A percentile compares a stretch with the other conserved stretches of the same genome.
These are phyloP conservation scores for Sugiyamaella valdiviana DNA, from an alignment of 805 yeast species.

Conservation along the genomic window DNA sequence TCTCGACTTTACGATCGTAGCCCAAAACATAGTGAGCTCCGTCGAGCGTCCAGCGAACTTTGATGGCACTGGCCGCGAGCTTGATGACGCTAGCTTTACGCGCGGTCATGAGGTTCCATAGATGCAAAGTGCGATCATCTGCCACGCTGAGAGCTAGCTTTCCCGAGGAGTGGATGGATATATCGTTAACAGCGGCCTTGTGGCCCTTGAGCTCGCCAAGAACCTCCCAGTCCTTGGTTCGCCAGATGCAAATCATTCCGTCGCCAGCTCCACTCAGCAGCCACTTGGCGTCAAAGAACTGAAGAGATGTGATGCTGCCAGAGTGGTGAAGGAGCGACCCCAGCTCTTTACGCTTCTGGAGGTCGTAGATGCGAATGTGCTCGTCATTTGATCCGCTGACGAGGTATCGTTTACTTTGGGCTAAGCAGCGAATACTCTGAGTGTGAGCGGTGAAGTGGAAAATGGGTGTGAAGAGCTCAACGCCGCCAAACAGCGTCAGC, in stretches of 20 bases:
- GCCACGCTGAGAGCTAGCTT: constrained; percentile 86
- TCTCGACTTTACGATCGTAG: constrained; percentile 52
- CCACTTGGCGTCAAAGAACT: constrained; percentile 65
- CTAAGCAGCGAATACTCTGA: constrained; percentile 77
- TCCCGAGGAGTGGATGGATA: constrained; percentile 86
- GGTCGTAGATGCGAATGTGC: constrained; percentile 87
- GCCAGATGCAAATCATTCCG: constrained; percentile 85
- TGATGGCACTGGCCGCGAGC: constrained; percentile 25
- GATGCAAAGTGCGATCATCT: constrained; percentile 70
- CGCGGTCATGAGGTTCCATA: constrained; percentile 97
- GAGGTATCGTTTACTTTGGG: constrained; percentile 72
- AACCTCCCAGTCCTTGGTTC: constrained; percentile 95
- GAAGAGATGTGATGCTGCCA: constrained; percentile 76
- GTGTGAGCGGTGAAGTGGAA: constrained; percentile 96
- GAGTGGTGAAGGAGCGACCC: constrained; percentile 86
- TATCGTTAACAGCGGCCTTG: constrained; percentile 70
- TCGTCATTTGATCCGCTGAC: constrained; percentile 96
- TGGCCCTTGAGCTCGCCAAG: constrained; percentile 88
- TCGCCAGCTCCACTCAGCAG: constrained; percentile 85
- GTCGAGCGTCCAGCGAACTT: constrained; percentile 48
- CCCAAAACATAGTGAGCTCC: constrained; percentile 80
- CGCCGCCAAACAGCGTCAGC: constrained; percentile 44
- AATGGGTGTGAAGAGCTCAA: constrained; percentile 71
- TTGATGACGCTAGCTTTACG: constrained; percentile 84
- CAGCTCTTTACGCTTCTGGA: constrained; percentile 87